Percentiles rank a stretch among this genome's conserved stretches.
Evolutionary conservation across 2,329 filamentous ascomycete genomes (phyloP).

Genomic region (Aspergillus sp.): DNA sequence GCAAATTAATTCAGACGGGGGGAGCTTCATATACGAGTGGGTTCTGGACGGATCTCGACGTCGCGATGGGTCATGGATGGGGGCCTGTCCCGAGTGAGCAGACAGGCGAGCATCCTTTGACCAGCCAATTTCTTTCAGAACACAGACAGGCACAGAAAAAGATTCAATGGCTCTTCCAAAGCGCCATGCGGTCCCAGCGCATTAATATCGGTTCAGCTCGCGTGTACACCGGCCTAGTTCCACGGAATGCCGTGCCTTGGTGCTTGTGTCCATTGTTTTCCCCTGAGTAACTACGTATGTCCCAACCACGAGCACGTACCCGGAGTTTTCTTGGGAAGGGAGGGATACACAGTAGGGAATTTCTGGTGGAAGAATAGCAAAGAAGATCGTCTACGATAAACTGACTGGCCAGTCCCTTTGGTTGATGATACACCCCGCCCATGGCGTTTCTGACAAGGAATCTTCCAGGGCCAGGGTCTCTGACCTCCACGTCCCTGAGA

Average conservation of each 20-base stretch:
- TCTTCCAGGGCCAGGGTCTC: background rate
- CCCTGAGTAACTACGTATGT: background rate
- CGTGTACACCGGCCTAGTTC: background rate
- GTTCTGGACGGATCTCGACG: conserved; percentile 8
- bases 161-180: background rate
- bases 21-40: conserved; percentile 9
- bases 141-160: background rate
- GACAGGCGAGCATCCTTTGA: conserved; percentile 4
- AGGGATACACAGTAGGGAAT: too few relatives aligned
- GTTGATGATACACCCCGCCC: conserved; percentile 3
- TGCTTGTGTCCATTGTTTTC: background rate
- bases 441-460: conserved; percentile 2
- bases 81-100: background rate
- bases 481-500: background rate
- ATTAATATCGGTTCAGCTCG: conserved; percentile 1
- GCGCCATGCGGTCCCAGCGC: background rate
- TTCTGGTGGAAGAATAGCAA: too few relatives aligned
- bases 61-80: background rate
- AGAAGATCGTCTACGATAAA: background rate
- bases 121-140: background rate
- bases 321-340: background rate
- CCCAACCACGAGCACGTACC: conserved; percentile 3
- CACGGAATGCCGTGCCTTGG: background rate
- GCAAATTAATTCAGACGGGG: conserved; percentile 18
- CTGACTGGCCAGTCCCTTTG: too few relatives aligned